Evolutionary conservation across 495 filamentous ascomycete genomes (phyloP).

Genomic region (Penicillium crystallinum): DNA sequence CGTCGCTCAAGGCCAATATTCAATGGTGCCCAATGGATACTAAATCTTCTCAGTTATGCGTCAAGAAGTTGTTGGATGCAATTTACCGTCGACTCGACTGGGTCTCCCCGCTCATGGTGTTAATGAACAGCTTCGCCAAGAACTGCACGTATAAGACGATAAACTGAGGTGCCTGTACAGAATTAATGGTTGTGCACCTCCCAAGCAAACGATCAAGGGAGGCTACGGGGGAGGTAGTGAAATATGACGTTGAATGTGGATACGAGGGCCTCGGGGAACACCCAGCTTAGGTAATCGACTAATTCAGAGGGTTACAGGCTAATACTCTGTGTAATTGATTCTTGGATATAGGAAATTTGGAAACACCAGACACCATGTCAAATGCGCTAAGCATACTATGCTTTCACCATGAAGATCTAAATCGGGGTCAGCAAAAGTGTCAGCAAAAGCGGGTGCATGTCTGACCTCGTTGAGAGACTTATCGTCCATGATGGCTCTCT

Average conservation of each 20-base stretch:
- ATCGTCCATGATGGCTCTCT: conserved; percentile 63
- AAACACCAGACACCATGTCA: not conserved
- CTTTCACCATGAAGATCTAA: conserved; percentile 73
- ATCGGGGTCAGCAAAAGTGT: conserved; percentile 30
- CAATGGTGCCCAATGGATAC: conserved; percentile 80
- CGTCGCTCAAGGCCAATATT: conserved; percentile 81
- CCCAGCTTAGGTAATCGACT: too few relatives aligned
- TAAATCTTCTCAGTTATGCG: conserved; percentile 13
- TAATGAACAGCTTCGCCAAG: too few relatives aligned
- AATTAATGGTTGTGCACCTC: not conserved
- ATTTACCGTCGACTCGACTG: not conserved
- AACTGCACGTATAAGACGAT: too few relatives aligned
- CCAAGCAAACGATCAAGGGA: not conserved
- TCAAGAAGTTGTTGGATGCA: not conserved
- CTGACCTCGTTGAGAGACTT: conserved; percentile 72
- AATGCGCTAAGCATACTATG: conserved; percentile 16
- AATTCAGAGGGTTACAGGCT: too few relatives aligned
- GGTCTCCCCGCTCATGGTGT: conserved; percentile 1
- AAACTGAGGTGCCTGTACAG: not conserved
- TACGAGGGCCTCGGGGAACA: not conserved
- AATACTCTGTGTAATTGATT: too few relatives aligned
- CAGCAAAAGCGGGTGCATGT: not conserved
- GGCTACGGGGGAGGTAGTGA: not conserved
- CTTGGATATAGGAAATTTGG: not conserved
- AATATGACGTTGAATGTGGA: conserved; percentile 3